Evolutionary conservation across 2,329 filamentous ascomycete genomes (phyloP), one percentile per base, ranked within the genome.

Genomic region (Metarhizium guizhouense): DNA sequence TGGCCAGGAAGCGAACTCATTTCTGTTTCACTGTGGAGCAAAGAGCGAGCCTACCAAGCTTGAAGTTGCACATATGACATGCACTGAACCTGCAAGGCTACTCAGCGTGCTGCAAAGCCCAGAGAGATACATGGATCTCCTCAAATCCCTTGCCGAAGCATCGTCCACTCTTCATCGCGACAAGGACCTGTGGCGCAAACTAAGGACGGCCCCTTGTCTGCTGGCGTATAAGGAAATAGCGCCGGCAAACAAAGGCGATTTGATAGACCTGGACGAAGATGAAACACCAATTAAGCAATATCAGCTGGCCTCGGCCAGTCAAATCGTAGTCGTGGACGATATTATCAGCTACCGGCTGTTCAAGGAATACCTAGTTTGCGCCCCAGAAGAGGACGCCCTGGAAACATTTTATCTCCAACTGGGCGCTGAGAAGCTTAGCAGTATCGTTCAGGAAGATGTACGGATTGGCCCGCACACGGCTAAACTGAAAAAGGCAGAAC

Each of bases 331-430:
- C 55, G 76, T 92, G 11, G 90, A 96, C 66, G 93, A 97, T 64
- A 92, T 94, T 63, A 88, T 90, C 63, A 91, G 88, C 64, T 96
- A 93, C 68, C 86, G 87, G 38, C 77, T 94, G 1, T 99, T 99
- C 76, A 93, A 92, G 66, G 83, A 90, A 53, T 83, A 84, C 59
- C 77, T 99, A 34, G 79, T 95, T 32, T 91, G 88, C 58, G 91
- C 92, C 0, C 95, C 94, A 0, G 89, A 96, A 68, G 94, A 99
- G 65, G 94, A 97, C 59, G 68, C 74, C 0, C 76, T 99, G 1
- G 94, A 99, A 67, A 79, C 81, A 1, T 93, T 99, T 60, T 99
- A 99, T 69, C 72, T 83, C 40, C 80, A 85, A 7, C 83, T 99
- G 3, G 94, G 94, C 1, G 87, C 90, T 3, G 81, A 85, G 48